Evolutionary conservation across 1,284 basidiomycete species (phyloP).

Genomic region (Taiwanofungus camphoratus): DNA sequence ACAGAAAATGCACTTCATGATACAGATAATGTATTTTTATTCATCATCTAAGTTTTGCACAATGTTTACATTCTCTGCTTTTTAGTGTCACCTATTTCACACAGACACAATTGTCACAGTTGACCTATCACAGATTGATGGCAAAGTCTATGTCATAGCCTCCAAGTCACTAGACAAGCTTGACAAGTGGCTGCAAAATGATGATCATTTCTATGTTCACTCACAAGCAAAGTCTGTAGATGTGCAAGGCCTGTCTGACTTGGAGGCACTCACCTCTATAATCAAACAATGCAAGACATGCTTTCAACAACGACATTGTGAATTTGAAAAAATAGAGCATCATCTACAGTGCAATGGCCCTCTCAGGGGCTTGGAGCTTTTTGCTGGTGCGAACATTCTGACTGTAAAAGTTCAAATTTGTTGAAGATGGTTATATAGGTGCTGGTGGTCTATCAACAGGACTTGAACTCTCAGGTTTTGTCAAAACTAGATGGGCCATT

Average conservation of each 20-base stretch:
- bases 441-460: conserved; percentile 68
- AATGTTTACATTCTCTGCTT: too few species aligned
- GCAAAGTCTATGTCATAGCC: conserved; percentile 24
- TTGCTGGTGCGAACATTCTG: conserved; percentile 41
- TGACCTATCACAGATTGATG: conserved; percentile 36
- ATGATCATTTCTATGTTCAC: conserved; percentile 54
- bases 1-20: not conserved
- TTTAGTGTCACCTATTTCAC: conserved; percentile 42
- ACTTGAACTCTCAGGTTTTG: conserved; percentile 48
- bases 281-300: conserved; percentile 30
- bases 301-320: conserved; percentile 24
- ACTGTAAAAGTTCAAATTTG: too few species aligned
- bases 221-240: conserved; percentile 20
- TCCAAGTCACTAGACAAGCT: conserved; percentile 27
- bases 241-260: conserved; percentile 18
- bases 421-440: too few species aligned
- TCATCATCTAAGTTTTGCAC: conserved; percentile 13
- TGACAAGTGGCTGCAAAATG: conserved; percentile 40
- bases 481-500: conserved; percentile 61
- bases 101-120: conserved; percentile 27
- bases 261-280: conserved; percentile 28
- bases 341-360: conserved; percentile 34
- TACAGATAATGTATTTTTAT: not conserved
- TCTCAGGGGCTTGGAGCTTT: conserved; percentile 55
- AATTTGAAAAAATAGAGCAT: conserved; percentile 24